Base-by-base conservation (phyloP, 768 basidiomycete genomes). In the Lepiota venenata region DNA sequence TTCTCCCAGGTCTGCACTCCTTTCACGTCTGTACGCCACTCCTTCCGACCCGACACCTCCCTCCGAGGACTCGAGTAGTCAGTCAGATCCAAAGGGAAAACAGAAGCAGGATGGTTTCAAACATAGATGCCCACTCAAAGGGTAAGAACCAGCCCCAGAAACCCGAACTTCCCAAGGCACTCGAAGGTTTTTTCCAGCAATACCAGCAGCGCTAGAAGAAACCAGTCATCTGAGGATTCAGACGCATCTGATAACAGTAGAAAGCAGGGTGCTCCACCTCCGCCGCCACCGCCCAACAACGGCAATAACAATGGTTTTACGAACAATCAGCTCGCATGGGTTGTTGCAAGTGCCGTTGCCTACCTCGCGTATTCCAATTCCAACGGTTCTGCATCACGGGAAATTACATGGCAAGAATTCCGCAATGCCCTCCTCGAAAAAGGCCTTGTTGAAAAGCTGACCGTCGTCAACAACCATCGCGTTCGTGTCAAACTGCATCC, bases 331-430 rank as follows among this genome's bases (percentile, higher is more conserved):
- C 60, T 81, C 25, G 73, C 65, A 3, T 82, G 81, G 61, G 63
- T 88, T 52, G 69, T 71, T 18, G 74, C 73, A 3, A 73, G 85
- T 49, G 79, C 81, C 22, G 76, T 83, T 12, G 80, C 82, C 18
- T 87, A 84, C 63, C 78, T 87, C 61, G 74, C 87, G 12, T 89
- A 86, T 61, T 80, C 81, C 12, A 75, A 82, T 54, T 79, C 84
- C 11, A 75, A 73, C 37, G 69, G 74, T 0, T 72, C 79, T 3
- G 71, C 74, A 21, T 83, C 88, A 1, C 83, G 89, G 56, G 97
- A 99, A 73, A 98, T 99, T 61, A 99, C 97, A 59, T 99, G 97
- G 96, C 95, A 98, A 72, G 97, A 98, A 71, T 99, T 99, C 76
- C 85, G 94, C 49, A 95, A 92, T 42, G 93, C 93, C 9, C 93